phyloP scores from a whole-genome alignment of 1,284 basidiomycete species.

The Paramarasmius palmivorus region DNA sequence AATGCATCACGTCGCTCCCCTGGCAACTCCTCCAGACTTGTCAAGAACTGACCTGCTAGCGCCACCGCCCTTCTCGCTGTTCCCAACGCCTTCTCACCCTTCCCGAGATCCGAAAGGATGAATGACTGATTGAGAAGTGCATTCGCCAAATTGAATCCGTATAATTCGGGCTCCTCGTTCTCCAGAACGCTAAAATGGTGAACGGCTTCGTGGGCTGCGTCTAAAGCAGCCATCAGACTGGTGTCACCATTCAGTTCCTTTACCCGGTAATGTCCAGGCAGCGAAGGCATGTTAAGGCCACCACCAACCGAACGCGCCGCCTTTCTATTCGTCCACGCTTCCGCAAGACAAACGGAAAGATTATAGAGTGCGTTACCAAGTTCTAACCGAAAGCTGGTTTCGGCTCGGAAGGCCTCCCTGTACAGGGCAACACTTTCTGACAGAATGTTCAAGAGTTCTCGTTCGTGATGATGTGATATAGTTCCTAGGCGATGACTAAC shows the following conservation, averaged over 20 bases:
- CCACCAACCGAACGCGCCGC: no score
- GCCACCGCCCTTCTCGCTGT: conserved; percentile 11
- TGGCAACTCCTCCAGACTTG: not conserved
- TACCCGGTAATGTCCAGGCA: not conserved
- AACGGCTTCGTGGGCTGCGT: conserved; percentile 13
- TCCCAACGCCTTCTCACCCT: conserved; percentile 7
- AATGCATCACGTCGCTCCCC: not conserved
- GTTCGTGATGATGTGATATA: not conserved
- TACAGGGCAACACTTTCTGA: conserved; percentile 14
- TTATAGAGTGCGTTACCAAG: conserved; percentile 16
- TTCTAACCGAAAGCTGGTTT: conserved; percentile 13
- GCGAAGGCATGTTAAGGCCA: no score
- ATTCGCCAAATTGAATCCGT: conserved; percentile 13
- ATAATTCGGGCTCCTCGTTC: conserved; percentile 11
- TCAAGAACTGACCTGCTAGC: conserved; percentile 5
- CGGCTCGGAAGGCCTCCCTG: conserved; percentile 11
- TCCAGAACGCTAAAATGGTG: conserved; percentile 15
- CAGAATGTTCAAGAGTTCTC: conserved; percentile 5
- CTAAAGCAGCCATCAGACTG: conserved; percentile 7
- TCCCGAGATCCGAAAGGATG: conserved; percentile 12
- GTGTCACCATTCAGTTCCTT: not conserved
- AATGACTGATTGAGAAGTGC: conserved; percentile 12
- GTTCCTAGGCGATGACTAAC: no score
- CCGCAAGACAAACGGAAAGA: conserved; percentile 10
- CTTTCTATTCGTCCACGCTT: conserved; percentile 5